Evolutionary conservation across 768 basidiomycete genomes (phyloP).

Genomic region (Candolleomyces eurysporus): DNA sequence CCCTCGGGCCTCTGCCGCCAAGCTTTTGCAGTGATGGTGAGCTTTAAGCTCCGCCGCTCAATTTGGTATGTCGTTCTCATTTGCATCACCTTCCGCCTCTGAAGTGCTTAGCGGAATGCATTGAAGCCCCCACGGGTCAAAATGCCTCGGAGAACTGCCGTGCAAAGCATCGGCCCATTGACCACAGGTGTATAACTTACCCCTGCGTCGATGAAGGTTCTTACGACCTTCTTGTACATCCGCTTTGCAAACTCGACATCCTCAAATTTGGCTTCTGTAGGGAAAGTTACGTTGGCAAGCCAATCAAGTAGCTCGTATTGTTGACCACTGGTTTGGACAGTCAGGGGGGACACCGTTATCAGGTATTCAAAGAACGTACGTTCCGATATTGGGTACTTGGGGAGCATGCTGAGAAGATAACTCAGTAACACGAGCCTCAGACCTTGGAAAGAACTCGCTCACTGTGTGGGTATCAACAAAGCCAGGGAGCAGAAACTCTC

Average conservation of each 20-base stretch:
- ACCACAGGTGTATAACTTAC: no score
- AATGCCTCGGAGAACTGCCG: no score
- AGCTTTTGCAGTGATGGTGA: no score
- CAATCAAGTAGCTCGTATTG: conserved; percentile 88
- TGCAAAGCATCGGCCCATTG: no score
- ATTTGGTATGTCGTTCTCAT: no score
- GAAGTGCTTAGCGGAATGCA: no score
- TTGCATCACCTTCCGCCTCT: no score
- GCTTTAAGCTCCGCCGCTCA: no score
- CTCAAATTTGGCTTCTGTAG: conserved; percentile 74
- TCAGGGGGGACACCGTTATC: neutral
- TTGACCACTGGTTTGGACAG: conserved; percentile 55
- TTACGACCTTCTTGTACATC: conserved; percentile 71
- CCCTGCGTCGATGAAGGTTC: conserved; percentile 67
- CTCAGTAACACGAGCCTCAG: neutral
- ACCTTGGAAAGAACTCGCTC: conserved; percentile 23
- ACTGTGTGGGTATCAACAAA: conserved; percentile 93
- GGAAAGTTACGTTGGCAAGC: conserved; percentile 84
- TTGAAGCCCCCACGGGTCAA: no score
- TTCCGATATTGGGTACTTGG: conserved; percentile 72
- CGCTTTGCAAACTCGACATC: conserved; percentile 67
- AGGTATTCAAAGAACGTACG: conserved; percentile 32
- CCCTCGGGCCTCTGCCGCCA: no score
- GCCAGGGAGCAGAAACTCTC: conserved; percentile 81
- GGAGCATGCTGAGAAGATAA: conserved; percentile 63